These are phyloP conservation scores for Penicillium janthinellum DNA, from an alignment of 2,329 filamentous ascomycete genomes.

Conservation along the genomic window DNA sequence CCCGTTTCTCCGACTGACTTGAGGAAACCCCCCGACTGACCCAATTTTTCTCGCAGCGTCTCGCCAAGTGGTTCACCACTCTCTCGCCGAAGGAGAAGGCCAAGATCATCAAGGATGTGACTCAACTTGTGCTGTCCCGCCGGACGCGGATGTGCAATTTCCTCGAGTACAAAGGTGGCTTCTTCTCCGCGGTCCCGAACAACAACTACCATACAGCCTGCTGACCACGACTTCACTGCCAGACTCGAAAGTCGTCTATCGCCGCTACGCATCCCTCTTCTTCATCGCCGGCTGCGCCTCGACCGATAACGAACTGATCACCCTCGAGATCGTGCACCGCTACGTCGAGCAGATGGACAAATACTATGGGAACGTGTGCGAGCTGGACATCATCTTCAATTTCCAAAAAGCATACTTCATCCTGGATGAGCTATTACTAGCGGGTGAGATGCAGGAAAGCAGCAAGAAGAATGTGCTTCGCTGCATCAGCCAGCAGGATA, in stretches of 20 bases:
- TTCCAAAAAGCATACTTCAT: conserved; percentile 99
- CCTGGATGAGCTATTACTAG: conserved; percentile 90
- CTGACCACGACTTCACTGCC: conserved; percentile 13
- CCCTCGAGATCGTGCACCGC: conserved; percentile 96
- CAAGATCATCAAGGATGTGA: conserved; percentile 99
- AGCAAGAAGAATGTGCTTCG: conserved; percentile 98
- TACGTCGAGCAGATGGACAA: conserved; percentile 99
- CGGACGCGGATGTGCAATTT: conserved; percentile 99
- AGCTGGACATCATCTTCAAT: conserved; percentile 99
- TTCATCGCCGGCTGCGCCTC: conserved; percentile 97
- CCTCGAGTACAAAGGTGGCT: conserved; percentile 92
- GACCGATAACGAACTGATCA: conserved; percentile 98
- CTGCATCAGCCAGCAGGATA: conserved; percentile 96
- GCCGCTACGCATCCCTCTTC: conserved; percentile 96
- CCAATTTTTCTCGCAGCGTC: conserved; percentile 64
- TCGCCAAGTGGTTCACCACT: conserved; percentile 99
- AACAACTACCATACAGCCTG: neutral
- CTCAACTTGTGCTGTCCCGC: conserved; percentile 91
- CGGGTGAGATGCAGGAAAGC: conserved; percentile 96
- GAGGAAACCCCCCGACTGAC: conserved; percentile 26
- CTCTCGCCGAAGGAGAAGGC: conserved; percentile 97
- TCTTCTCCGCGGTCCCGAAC: conserved; percentile 7
- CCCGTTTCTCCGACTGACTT: conserved; percentile 30
- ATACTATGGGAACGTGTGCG: conserved; percentile 99
- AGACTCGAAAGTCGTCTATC: conserved; percentile 99